Percentiles rank a stretch among this genome's conserved stretches.
Conservation (phyloP, 164 flowering plant species). For the Aristolochia fimbriata region DNA sequence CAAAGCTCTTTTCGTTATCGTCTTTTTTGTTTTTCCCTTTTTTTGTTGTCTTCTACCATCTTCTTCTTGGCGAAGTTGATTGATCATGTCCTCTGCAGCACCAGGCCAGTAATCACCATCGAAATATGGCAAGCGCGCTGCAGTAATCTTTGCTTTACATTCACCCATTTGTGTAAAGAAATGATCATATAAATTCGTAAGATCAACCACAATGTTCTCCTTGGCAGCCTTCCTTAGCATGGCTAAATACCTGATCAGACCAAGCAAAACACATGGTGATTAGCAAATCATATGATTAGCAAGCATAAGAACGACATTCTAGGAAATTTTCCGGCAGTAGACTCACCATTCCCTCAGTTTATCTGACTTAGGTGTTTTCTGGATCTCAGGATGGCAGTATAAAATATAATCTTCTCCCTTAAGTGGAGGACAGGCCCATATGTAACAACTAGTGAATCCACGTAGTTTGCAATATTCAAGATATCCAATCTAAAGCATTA, state of each 20-base stretch:
- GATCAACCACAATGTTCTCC: conserved; percentile 79
- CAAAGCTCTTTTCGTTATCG: conserved; percentile 83
- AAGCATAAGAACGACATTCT: not conserved
- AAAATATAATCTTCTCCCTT: conserved; percentile 98
- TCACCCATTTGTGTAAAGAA: conserved; percentile 77
- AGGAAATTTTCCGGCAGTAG: not conserved
- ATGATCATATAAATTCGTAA: conserved; percentile 88
- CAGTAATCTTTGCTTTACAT: conserved; percentile 91
- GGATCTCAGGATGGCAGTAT: conserved; percentile 98
- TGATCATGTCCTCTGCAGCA: conserved; percentile 95
- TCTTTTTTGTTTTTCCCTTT: conserved; percentile 77
- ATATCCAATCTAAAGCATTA: conserved; percentile 69
- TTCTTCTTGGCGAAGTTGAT: conserved; percentile 84
- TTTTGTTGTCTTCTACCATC: conserved; percentile 80
- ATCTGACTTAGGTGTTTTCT: conserved; percentile 96
- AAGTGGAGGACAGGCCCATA: conserved; percentile 99
- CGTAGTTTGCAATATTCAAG: conserved; percentile 92
- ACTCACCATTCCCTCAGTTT: conserved; percentile 95
- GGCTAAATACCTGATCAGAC: conserved; percentile 58
- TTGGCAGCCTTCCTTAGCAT: conserved; percentile 87
- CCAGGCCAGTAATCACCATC: conserved; percentile 99
- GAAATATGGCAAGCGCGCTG: conserved; percentile 92
- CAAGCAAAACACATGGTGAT: not conserved
- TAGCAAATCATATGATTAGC: not conserved
- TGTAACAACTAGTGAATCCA: conserved; percentile 96